Evolutionary conservation across 2,329 filamentous ascomycete species (phyloP).

Genomic region (Cercospora sesami): DNA sequence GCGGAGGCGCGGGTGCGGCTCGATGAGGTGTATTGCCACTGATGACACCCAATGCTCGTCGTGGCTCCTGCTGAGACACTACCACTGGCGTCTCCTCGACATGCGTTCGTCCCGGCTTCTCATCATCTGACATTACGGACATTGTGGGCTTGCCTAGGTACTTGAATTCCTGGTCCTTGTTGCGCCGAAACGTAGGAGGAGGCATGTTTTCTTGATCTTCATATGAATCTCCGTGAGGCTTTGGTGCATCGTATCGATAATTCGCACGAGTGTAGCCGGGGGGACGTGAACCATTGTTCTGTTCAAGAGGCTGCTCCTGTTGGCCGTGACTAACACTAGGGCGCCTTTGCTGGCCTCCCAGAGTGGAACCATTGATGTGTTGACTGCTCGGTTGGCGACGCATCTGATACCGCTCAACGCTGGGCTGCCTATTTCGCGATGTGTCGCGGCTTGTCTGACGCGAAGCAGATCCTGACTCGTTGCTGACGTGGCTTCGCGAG

Average conservation of each 20-base stretch:
- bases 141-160: constrained; percentile 59
- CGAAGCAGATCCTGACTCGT: constrained; percentile 34
- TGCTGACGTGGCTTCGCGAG: constrained; percentile 32
- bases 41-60: constrained; percentile 53
- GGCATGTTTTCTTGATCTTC: constrained; percentile 85
- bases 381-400: constrained; percentile 31
- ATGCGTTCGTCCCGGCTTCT: constrained; percentile 44
- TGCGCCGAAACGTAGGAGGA: constrained; percentile 65
- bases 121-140: constrained; percentile 52
- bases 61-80: constrained; percentile 38
- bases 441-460: constrained; percentile 34
- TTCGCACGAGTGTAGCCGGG: constrained; percentile 44
- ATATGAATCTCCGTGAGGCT: constrained; percentile 59
- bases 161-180: constrained; percentile 57
- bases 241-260: constrained; percentile 50
- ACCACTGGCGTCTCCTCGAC: constrained; percentile 44
- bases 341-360: constrained; percentile 23
- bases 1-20: constrained; percentile 74
- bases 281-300: constrained; percentile 41
- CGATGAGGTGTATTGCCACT: constrained; percentile 73
- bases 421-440: constrained; percentile 34
- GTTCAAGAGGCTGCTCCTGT: constrained; percentile 26
- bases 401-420: constrained; percentile 32
- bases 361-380: constrained; percentile 18
- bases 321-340: constrained; percentile 32